A percentile compares a stretch with the other conserved stretches of the same genome.
These are phyloP conservation scores for Malassezia caprae DNA, from an alignment of 1,284 basidiomycete genomes.

Conservation along the genomic window DNA sequence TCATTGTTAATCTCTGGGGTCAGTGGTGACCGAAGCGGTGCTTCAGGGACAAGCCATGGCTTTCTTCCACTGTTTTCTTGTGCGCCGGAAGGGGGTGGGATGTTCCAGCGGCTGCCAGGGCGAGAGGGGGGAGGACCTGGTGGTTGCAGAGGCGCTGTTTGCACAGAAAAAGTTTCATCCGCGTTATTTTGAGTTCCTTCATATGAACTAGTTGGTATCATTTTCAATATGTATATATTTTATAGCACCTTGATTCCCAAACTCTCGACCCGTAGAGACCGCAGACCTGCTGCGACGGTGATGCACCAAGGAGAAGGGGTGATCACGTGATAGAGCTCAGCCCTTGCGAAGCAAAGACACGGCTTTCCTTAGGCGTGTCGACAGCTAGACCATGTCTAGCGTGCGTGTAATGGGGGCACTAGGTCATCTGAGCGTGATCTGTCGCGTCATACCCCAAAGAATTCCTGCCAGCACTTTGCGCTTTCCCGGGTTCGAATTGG, in stretches of 20 bases:
- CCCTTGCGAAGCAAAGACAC: not conserved
- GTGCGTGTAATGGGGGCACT: not conserved
- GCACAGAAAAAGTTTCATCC: not conserved
- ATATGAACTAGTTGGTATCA: not conserved
- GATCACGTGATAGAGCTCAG: not conserved
- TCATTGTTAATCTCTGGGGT: conserved; percentile 10
- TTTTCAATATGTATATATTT: not conserved
- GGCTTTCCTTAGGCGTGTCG: not conserved
- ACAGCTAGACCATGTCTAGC: not conserved
- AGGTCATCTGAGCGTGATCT: not conserved
- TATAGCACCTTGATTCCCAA: not conserved
- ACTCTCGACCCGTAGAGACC: not conserved
- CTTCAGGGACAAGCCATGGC: not conserved
- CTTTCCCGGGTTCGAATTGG: not conserved
- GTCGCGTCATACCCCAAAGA: not conserved
- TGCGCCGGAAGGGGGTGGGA: not conserved
- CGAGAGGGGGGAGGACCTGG: not conserved
- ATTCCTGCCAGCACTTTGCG: not conserved
- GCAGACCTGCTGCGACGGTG: not conserved
- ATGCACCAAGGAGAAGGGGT: not conserved
- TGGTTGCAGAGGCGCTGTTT: not conserved
- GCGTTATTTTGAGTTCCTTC: not conserved
- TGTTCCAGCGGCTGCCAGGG: not conserved
- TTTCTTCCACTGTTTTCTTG: not conserved
- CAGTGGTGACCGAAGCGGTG: not conserved